Conservation (phyloP, 225 moss, liverwort and hornwort species). For the Sphagnum contortum region DNA sequence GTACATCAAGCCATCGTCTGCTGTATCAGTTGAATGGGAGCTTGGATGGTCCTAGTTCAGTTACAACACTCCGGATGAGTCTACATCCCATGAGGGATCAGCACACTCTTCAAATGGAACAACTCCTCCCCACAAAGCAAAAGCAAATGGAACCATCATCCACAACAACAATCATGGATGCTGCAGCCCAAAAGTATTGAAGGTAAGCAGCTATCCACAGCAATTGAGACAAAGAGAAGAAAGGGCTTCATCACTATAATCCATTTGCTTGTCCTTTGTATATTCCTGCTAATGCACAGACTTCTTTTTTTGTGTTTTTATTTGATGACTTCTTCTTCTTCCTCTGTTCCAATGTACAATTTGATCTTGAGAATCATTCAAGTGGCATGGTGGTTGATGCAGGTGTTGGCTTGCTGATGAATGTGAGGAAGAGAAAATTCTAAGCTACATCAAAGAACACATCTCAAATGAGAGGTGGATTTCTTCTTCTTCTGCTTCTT, state of each 20-base stretch:
- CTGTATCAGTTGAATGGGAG: neutral
- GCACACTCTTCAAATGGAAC: neutral
- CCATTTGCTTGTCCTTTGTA: too few relatives aligned
- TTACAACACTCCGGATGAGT: slow-evolving; percentile 4
- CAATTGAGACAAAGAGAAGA: too few relatives aligned
- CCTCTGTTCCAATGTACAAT: neutral
- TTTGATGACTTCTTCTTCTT: neutral
- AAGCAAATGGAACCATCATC: neutral
- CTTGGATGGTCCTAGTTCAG: slow-evolving; percentile 8
- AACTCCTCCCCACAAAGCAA: slow-evolving; percentile 1
- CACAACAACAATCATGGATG: neutral
- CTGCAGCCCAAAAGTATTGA: neutral
- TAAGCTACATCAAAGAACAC: slow-evolving; percentile 15
- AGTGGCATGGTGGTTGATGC: neutral
- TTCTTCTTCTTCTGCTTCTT: too few relatives aligned
- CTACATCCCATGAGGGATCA: neutral
- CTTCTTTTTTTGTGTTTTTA: too few relatives aligned
- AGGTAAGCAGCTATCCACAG: neutral
- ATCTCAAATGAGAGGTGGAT: slow-evolving; percentile 6
- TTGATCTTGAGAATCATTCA: neutral
- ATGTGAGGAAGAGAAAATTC: slow-evolving; percentile 24
- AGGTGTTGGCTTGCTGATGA: slow-evolving; percentile 18
- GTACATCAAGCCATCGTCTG: slow-evolving; percentile 7
- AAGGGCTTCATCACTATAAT: too few relatives aligned
- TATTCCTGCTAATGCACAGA: too few relatives aligned